Evolutionary conservation across 345 rosid species (phyloP).

Genomic region (Cardamine chenopodiifolia): DNA sequence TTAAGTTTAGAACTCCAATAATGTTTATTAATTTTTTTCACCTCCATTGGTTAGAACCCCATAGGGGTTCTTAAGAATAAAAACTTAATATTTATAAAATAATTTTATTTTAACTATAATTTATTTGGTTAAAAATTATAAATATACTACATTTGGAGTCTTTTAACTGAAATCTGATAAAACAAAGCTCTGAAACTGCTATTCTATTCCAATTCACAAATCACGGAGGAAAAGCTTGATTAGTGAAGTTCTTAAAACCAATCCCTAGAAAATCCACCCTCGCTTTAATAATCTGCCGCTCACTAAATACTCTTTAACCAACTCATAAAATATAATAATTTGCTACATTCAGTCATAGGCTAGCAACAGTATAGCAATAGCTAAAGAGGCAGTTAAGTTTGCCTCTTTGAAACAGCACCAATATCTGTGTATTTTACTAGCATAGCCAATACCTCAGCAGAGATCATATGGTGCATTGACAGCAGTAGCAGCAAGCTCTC

Average conservation of each 20-base stretch:
- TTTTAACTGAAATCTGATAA: neutral
- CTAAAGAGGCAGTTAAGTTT: neutral
- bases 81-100: no score
- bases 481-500: constrained; percentile 92
- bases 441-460: constrained; percentile 51
- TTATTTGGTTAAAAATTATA: no score
- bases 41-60: no score
- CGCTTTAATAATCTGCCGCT: neutral
- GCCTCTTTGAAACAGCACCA: neutral
- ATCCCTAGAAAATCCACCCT: neutral
- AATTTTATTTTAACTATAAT: no score
- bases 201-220: neutral
- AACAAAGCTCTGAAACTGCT: constrained; percentile 2
- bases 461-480: constrained; percentile 96
- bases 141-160: neutral
- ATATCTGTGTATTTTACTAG: neutral
- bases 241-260: neutral
- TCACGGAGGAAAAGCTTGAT: neutral
- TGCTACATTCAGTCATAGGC: constrained; percentile 4
- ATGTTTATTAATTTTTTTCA: no score
- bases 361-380: neutral
- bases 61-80: no score
- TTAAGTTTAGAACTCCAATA: no score
- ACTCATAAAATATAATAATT: neutral
- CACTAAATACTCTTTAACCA: neutral